Evolutionary conservation across 352 stramenopile genomes (phyloP).

Genomic region (Thraustochytrium striatum): DNA sequence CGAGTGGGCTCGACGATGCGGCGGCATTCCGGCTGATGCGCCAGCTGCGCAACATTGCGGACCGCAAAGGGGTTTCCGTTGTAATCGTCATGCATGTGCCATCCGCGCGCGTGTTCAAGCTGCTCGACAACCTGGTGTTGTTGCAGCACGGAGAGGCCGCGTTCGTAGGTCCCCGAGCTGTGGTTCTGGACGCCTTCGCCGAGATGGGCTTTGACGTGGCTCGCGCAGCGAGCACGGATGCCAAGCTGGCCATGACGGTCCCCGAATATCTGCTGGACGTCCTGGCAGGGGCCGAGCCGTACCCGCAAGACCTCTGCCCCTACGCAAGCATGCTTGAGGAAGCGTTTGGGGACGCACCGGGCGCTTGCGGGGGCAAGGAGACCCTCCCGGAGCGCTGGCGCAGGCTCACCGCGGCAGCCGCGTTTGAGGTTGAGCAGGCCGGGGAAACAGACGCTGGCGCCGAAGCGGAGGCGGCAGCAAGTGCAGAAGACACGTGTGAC

Average conservation of each 20-base stretch:
- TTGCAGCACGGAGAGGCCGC: constrained; percentile 24
- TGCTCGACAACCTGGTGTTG: constrained; percentile 37
- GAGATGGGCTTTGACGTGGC: constrained; percentile 14
- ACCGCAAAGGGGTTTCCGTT: constrained; percentile 30
- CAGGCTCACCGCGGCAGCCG: no score
- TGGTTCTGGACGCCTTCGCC: neutral
- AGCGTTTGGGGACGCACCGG: neutral
- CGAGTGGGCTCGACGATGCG: constrained; percentile 54
- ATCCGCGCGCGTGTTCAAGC: constrained; percentile 24
- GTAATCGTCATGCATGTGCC: constrained; percentile 36
- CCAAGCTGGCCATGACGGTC: neutral
- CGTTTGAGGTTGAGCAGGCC: no score
- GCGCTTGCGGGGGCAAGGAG: neutral
- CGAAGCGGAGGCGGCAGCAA: no score
- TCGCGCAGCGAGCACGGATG: neutral
- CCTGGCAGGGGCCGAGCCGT: neutral
- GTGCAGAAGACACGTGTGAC: no score
- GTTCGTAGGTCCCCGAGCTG: neutral
- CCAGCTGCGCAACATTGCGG: constrained; percentile 5
- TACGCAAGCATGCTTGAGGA: constrained; percentile 22
- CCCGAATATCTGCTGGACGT: constrained; percentile 35
- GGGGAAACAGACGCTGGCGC: no score
- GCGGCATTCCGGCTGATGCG: constrained; percentile 48
- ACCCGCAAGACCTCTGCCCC: constrained; percentile 16
- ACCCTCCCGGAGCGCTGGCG: constrained; percentile 27